Conservation (phyloP, 2,329 filamentous ascomycete genomes). For the Lachnellula suecica region DNA sequence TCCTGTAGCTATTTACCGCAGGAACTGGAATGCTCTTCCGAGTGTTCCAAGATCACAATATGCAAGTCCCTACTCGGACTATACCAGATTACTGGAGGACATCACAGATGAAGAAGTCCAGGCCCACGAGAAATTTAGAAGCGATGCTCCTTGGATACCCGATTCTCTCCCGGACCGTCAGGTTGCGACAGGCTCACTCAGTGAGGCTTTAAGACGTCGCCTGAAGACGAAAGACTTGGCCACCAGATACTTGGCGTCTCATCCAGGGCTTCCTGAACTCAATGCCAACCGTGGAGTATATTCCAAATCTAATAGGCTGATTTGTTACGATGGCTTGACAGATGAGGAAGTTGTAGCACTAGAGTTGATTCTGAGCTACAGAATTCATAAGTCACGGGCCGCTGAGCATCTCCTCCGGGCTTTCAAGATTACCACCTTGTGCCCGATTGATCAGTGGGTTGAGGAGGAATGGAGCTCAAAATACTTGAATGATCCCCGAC, state of each 20-base stretch:
- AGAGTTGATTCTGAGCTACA: background rate
- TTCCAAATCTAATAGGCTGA: background rate
- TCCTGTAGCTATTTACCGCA: background rate
- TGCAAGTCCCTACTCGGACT: background rate
- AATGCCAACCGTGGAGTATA: background rate
- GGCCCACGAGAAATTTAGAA: background rate
- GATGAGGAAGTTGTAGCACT: background rate
- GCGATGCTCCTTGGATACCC: background rate
- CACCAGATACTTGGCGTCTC: background rate
- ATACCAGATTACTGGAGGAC: background rate
- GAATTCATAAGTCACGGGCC: background rate
- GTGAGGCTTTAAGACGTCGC: background rate
- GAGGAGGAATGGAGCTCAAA: too few species aligned
- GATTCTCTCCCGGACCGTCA: background rate
- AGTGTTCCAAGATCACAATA: background rate
- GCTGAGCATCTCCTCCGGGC: background rate
- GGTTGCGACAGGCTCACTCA: background rate
- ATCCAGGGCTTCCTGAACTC: background rate
- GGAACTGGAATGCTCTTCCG: background rate
- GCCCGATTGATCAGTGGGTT: too few species aligned
- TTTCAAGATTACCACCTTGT: too few species aligned
- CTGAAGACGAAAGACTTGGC: background rate
- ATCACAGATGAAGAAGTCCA: background rate
- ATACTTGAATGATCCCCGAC: too few species aligned
- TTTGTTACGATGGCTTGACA: background rate